Base-by-base conservation (phyloP, 1,139 yeast genomes). In the Taphrina pruni region DNA sequence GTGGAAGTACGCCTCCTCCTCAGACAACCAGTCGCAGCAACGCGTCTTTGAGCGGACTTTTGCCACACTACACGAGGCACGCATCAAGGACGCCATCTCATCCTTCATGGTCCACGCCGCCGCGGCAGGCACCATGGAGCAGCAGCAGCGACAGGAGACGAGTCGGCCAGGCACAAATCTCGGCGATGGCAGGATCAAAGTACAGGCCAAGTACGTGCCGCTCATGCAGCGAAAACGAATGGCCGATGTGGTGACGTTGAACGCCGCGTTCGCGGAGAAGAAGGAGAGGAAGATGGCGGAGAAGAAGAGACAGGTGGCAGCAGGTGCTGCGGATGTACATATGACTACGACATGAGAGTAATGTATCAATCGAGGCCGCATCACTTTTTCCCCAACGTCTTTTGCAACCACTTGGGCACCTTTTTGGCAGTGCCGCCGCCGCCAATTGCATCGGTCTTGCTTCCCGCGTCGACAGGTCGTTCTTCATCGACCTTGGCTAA, bases 121-220 rank as follows among this genome's bases (percentile, higher is more conserved):
- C 70, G 73, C 79, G 78, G 73, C 77, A 76, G 78, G 75, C 45
- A 70, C 72, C 54, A 75, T 62, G 72, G 75, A 11, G 67, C 32
- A 17, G 17, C 17, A 17, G 17, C 17, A 17, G 17, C 17, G 17
- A 17, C 17, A 26, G 32, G 72, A 61, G 76, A 75, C 46, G 73
- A 73, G 12, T 78, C 77, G 0, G 76, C 78, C 0, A 11, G 76
- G 79, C 51, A 79, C 87, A 39, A 87, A 88, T 75, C 75, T 84
- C 0, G 96, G 97, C 35, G 89, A 88, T 76, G 97, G 97, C 0
- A 78, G 80, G 48, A 93, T 93, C 0, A 83, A 87, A 69, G 81
- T 85, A 35, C 82, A 82, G 66, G 80, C 82, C 26, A 81, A 79
- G 39, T 90, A 92, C 76, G 82, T 84, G 8, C 88, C 89, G 6